A percentile compares a stretch with the other conserved stretches of the same genome.
phyloP scores from a whole-genome alignment of 1,284 basidiomycete genomes.

The Polyporus tsugae region DNA sequence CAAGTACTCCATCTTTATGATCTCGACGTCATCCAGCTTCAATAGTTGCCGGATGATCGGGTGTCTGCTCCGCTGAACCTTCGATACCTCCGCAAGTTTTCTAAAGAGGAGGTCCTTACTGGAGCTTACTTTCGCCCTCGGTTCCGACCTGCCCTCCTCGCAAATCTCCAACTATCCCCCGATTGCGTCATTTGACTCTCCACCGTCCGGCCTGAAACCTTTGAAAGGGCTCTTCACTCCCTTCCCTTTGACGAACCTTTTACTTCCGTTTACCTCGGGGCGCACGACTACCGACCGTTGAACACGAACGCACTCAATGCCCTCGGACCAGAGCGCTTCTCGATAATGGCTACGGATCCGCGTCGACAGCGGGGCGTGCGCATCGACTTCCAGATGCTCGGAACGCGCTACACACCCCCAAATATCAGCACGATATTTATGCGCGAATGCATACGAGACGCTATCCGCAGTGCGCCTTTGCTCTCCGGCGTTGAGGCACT shows the following conservation, averaged over 20 bases:
- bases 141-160: not conserved
- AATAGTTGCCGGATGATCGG: not conserved
- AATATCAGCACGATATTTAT: not conserved
- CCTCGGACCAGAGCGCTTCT: not conserved
- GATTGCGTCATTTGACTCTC: not conserved
- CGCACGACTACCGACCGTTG: not conserved
- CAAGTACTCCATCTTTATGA: not conserved
- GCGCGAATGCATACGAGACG: not conserved
- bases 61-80: not conserved
- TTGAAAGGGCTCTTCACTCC: not conserved
- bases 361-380: not conserved
- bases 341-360: not conserved
- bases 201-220: not conserved
- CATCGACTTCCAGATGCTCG: constrained; percentile 1
- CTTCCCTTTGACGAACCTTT: not conserved
- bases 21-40: not conserved
- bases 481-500: not conserved
- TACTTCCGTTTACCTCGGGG: not conserved
- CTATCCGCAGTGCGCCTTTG: not conserved
- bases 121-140: not conserved
- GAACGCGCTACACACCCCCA: not conserved
- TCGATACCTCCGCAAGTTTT: not conserved
- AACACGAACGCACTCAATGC: not conserved
- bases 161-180: not conserved
- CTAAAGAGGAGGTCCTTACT: not conserved